Base-by-base conservation (phyloP, 2,329 filamentous ascomycete species). In the Aspergillus bombycis region DNA sequence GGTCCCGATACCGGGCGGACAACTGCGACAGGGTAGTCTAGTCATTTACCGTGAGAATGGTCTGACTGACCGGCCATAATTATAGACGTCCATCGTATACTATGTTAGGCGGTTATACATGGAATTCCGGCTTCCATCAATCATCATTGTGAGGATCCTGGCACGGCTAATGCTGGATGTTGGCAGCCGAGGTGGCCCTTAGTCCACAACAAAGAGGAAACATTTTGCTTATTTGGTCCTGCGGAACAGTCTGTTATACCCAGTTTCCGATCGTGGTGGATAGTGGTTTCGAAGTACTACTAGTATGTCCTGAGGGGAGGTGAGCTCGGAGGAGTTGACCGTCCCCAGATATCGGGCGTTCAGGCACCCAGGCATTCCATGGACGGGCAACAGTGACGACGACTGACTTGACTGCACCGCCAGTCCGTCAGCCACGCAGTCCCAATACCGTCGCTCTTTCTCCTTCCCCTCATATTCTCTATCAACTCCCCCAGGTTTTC, bases 1-100 rank as follows among this genome's bases (percentile, higher is more conserved):
- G 59, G 64, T 19, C 57, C 68, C 67, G 69, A 65, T 65, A 62
- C 67, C 67, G 67, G 67, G 59, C 61, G 60, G 62, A 57, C 50
- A 45, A 55, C 60, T 52, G 62, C 62, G 60, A 62, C 28, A 30
- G 32, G 36, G 46, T 26, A 26, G 36, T 38, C 46, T 26, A 26
- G 23, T 19, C 46, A 30, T 50, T 30, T 30, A 26, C 26, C 7
- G 26, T 28, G 14, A 8, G 26, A 50, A 30, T 50, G 16, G 23
- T n/a, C n/a, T 30, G 3, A 16, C 16, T 30, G 46, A 50, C 46
- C 19, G 26, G 14, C 30, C 26, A 50, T 50, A 5, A 50, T 50
- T 28, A 30, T 26, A 26, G 12, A 28, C 21, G 6, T 48, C 45
- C 23, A 16, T 12, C 4, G 21, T 58, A 34, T 23, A 32, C 21